phyloP scores from a whole-genome alignment of 495 filamentous ascomycete genomes.

The Xanthoparmelia taractica region DNA sequence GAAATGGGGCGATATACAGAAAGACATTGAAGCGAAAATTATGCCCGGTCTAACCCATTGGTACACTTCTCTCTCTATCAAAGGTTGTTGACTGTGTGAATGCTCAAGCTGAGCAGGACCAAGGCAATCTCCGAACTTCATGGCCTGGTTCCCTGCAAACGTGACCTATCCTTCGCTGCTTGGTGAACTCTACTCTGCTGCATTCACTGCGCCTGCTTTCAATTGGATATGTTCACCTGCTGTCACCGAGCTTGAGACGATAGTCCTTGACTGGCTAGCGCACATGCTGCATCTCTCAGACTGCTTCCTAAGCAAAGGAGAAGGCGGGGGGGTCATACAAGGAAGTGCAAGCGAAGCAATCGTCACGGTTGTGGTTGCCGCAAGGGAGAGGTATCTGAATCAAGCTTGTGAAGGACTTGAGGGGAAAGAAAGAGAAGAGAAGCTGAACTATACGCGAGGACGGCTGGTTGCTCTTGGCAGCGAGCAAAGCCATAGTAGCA shows the following conservation, averaged over 20 bases:
- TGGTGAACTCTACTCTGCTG: constrained; percentile 84
- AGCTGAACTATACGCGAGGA: constrained; percentile 55
- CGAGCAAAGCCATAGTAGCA: constrained; percentile 71
- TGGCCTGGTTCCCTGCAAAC: constrained; percentile 88
- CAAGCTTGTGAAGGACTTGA: constrained; percentile 42
- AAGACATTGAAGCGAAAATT: constrained; percentile 80
- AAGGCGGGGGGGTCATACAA: constrained; percentile 90
- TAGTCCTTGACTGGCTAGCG: constrained; percentile 88
- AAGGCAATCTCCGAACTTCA: constrained; percentile 83
- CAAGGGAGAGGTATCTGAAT: constrained; percentile 63
- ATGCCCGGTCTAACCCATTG: constrained; percentile 94
- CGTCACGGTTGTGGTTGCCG: constrained; percentile 80
- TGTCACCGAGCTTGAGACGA: constrained; percentile 92
- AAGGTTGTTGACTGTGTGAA: background rate
- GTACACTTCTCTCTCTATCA: constrained; percentile 30
- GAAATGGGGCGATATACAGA: constrained; percentile 70
- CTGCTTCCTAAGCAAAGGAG: constrained; percentile 67
- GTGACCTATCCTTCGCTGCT: constrained; percentile 81
- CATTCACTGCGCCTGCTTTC: constrained; percentile 86
- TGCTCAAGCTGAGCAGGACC: constrained; percentile 3
- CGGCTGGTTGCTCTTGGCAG: constrained; percentile 76
- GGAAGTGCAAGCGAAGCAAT: constrained; percentile 87
- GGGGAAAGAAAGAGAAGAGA: constrained; percentile 53
- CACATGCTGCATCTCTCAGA: constrained; percentile 63
- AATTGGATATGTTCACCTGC: constrained; percentile 96